Evolutionary conservation across 2,329 filamentous ascomycete genomes (phyloP), one percentile per base, ranked within the genome.

Genomic region (Aureobasidium sp.): DNA sequence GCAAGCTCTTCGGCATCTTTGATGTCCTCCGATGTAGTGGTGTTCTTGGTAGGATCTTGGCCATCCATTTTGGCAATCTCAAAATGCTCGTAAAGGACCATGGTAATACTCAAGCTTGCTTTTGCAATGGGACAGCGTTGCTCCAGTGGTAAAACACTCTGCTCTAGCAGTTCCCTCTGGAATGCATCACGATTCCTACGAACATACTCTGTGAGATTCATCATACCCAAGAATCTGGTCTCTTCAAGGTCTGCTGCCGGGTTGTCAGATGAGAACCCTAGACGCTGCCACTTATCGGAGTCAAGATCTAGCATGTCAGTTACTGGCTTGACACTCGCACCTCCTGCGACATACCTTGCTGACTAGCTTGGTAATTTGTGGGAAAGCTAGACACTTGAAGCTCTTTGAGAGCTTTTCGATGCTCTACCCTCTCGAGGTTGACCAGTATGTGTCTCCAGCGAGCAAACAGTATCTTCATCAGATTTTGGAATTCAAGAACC

Each of bases 181-280:
- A 96, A 97, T 12, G 85, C 85, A 71, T 97, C 92, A 72, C 96
- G 91, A 70, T 96, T 87, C 71, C 91, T 96, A 70, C 89, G 85
- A 53, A 96, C 91, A 72, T 91, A 99, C 73, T 97, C 92, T 2
- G 91, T 90, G 69, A 99, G 76, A 73, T 99, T 94, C 92, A 99
- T 97, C 84, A 99, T 90, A 31, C 94, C 94, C 60, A 99, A 76
- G 72, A 92, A 97, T 0, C 94, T 94, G 31, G 89, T 88, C 42
- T 84, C 79, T 22, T 91, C 86, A 70, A 99, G 97, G 68, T 99
- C 94, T 68, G 82, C 82, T 0, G 87, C 87, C 3, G 94, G 94
- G 67, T 84, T 92, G 74, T 99, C 94, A 0, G 89, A 88, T 73
- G 94, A 89, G 69, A 99, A 99, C 2, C 94, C 94, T 45, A 99